Base-by-base conservation (phyloP, 2,329 filamentous ascomycete genomes). In the Elsinoe batatas region DNA sequence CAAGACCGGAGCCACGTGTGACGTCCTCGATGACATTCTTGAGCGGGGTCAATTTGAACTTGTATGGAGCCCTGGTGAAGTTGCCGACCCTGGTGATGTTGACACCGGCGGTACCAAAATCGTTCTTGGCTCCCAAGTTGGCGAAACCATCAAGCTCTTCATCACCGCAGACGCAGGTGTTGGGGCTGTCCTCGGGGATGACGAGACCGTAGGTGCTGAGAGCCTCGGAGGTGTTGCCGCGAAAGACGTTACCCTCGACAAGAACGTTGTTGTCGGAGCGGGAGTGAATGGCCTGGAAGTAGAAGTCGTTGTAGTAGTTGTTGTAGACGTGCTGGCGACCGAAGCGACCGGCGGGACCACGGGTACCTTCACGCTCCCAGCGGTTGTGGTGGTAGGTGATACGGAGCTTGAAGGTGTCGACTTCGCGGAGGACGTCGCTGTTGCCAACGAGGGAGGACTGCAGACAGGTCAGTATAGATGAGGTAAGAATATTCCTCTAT, bases 141-240 rank as follows among this genome's bases (percentile, higher is more conserved):
- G 75, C 77, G 62, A 70, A 80, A 0, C 77, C 77, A 59, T 80
- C 77, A 22, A 79, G 66, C 62, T 80, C 77, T 60, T 73, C 72
- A 47, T 80, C 78, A 1, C 77, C 78, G 10, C 76, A 77, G 1
- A 72, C 69, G 57, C 72, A 74, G 0, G 76, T 79, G 57, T 80
- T 80, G 0, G 78, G 78, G 42, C 73, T 76, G 58, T 80, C 78
- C 44, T 73, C 68, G 0, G 78, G 78, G n/a, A 80, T 76, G 1
- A 80, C 78, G 0, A 79, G 66, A 0, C 78, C 77, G 53, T 80
- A 79, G 0, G 78, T 79, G 60, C 72, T 77, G 20, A 80, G 63
- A 0, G 78, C 76, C 58, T 77, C 75, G 12, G 65, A 66, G 0
- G 76, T 77, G 53, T 75, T 69, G 4, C 72, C 72, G 4, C 69